Percentiles rank a stretch among this genome's conserved stretches.
Evolutionary conservation across 2,329 filamentous ascomycete species (phyloP).

Genomic region (Sporothrix phasma): DNA sequence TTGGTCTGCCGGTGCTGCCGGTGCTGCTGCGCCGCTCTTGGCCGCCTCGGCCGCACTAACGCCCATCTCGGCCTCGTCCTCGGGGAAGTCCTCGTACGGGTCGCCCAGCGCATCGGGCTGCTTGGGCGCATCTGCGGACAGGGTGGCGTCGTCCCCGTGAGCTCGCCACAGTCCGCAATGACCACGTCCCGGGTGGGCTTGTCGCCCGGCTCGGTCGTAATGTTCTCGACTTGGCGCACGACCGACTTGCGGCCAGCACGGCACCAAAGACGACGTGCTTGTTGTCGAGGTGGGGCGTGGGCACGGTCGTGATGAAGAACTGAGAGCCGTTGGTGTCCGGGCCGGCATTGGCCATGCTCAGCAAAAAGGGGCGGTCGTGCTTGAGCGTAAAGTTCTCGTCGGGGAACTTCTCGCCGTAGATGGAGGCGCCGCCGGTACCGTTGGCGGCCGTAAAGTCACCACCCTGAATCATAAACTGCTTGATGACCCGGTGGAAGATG

Average conservation of each 20-base stretch:
- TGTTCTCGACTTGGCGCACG: conserved; percentile 81
- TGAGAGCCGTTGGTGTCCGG: conserved; percentile 93
- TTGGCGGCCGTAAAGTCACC: conserved; percentile 94
- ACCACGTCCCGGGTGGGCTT: conserved; percentile 65
- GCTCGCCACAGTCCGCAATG: conserved; percentile 78
- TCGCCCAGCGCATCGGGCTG: conserved; percentile 74
- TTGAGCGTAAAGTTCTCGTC: conserved; percentile 92
- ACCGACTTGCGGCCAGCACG: conserved; percentile 84
- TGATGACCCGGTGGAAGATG: conserved; percentile 91
- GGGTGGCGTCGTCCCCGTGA: conserved; percentile 61
- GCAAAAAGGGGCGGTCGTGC: conserved; percentile 84
- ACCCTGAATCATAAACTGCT: conserved; percentile 97
- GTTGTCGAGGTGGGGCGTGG: conserved; percentile 86
- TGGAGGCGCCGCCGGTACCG: conserved; percentile 91
- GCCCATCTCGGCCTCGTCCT: conserved; percentile 52
- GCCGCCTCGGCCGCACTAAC: conserved; percentile 49
- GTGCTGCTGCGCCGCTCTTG: background rate
- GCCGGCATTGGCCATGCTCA: conserved; percentile 97
- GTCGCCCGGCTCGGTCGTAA: conserved; percentile 62
- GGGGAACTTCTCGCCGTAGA: conserved; percentile 94
- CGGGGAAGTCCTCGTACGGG: conserved; percentile 89
- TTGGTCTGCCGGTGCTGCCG: background rate
- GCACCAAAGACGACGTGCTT: conserved; percentile 97
- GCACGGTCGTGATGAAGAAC: conserved; percentile 94
- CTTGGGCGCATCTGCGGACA: conserved; percentile 49